A percentile compares a stretch with the other conserved stretches of the same genome.
These are phyloP conservation scores for Suillus bovinus DNA, from an alignment of 768 basidiomycete genomes.

Conservation along the genomic window DNA sequence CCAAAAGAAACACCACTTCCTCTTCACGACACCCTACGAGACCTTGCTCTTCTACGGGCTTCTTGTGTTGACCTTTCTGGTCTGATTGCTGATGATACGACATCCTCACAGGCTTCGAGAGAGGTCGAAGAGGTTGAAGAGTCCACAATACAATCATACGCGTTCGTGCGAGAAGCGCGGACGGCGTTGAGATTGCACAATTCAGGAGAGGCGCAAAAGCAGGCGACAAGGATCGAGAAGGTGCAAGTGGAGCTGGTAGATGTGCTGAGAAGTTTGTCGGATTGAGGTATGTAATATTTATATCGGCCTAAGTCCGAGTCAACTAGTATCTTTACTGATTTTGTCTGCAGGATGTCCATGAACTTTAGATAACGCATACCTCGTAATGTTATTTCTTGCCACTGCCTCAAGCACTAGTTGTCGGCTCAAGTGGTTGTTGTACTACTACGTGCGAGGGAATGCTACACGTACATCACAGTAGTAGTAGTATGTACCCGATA, in stretches of 20 bases:
- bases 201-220: slow-evolving; percentile 50
- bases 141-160: slow-evolving; percentile 47
- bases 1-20: slow-evolving; percentile 50
- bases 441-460: not conserved
- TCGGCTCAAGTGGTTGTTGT: not conserved
- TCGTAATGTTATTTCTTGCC: not conserved
- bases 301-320: not conserved
- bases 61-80: slow-evolving; percentile 46
- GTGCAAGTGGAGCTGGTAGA: slow-evolving; percentile 58
- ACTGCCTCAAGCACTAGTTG: not conserved
- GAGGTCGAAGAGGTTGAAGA: slow-evolving; percentile 11
- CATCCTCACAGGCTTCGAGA: not conserved
- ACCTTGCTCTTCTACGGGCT: slow-evolving; percentile 70
- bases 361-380: not conserved
- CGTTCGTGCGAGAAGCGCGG: slow-evolving; percentile 59
- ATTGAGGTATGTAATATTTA: slow-evolving; percentile 7
- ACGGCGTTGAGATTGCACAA: slow-evolving; percentile 55
- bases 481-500: not conserved
- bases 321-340: not conserved
- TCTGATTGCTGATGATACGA: slow-evolving; percentile 24
- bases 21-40: slow-evolving; percentile 61
- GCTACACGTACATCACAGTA: not conserved
- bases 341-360: not conserved
- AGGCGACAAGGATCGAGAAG: slow-evolving; percentile 56
- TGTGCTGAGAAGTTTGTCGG: slow-evolving; percentile 37